Evolutionary conservation across 2,329 filamentous ascomycete genomes (phyloP).

Genomic region (Karstenula rhodostoma): DNA sequence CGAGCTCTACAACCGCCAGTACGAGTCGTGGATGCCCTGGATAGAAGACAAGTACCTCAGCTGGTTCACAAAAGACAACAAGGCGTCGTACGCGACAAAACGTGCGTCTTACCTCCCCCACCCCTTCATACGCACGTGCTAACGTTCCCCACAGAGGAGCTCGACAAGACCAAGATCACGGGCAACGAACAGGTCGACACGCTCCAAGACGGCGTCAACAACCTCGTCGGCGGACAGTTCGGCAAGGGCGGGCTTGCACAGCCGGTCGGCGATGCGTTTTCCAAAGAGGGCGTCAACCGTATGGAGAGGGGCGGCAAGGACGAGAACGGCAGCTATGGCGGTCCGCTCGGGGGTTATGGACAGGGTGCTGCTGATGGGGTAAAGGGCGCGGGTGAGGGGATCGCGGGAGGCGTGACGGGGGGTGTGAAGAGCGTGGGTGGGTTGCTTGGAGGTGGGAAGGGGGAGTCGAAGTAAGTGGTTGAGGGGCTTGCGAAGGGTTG

Average conservation of each 20-base stretch:
- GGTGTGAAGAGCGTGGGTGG: conserved; percentile 41
- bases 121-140: neutral
- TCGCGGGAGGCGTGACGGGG: conserved; percentile 31
- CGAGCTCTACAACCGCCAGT: conserved; percentile 73
- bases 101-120: conserved; percentile 55
- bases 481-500: neutral
- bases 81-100: conserved; percentile 74
- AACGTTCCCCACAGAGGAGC: conserved; percentile 60
- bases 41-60: conserved; percentile 75
- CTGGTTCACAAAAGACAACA: conserved; percentile 80
- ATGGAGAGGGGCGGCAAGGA: conserved; percentile 71
- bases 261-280: conserved; percentile 68
- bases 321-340: conserved; percentile 58
- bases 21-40: conserved; percentile 80
- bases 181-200: conserved; percentile 71
- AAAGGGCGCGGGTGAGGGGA: conserved; percentile 36
- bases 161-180: conserved; percentile 75
- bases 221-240: conserved; percentile 68
- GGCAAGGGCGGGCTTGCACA: conserved; percentile 73
- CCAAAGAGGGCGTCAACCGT: conserved; percentile 72
- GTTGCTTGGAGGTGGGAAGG: conserved; percentile 25
- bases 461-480: neutral
- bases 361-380: conserved; percentile 41
- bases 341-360: conserved; percentile 43
- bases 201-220: conserved; percentile 72